Conservation (phyloP, 31 red algal species). For the Endocladia muricata region DNA sequence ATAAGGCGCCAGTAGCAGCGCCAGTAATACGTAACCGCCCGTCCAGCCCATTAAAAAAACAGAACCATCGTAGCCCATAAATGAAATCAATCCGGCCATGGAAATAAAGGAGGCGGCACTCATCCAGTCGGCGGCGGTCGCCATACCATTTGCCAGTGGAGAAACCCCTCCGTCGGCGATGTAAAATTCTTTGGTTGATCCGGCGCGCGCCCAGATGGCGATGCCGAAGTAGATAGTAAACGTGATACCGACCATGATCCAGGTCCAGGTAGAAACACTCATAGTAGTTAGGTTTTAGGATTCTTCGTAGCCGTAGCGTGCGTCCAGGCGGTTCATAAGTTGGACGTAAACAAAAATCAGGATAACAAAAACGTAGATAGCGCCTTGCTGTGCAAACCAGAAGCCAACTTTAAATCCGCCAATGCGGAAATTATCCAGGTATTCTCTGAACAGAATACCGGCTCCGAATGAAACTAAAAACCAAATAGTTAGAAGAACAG, state of each 20-base stretch:
- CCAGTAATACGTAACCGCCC: conserved; percentile 6
- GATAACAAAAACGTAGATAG: conserved; percentile 15
- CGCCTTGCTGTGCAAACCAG: conserved; percentile 32
- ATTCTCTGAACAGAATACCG: conserved; percentile 17
- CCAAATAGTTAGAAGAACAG: conserved; percentile 13
- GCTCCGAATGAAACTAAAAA: conserved; percentile 12
- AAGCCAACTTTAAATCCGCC: conserved; percentile 2
- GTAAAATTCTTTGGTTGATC: conserved; percentile 26
- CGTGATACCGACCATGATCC: neutral
- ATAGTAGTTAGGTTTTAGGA: too few species aligned
- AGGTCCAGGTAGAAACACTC: neutral
- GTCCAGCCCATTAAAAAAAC: conserved; percentile 25
- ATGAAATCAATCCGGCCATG: conserved; percentile 10
- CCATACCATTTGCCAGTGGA: conserved; percentile 28
- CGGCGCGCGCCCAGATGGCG: conserved; percentile 14
- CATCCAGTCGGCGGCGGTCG: conserved; percentile 37
- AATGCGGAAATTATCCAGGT: conserved; percentile 3
- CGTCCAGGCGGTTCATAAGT: conserved; percentile 11
- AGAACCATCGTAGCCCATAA: conserved; percentile 10
- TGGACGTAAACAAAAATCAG: conserved; percentile 6
- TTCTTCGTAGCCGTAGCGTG: neutral
- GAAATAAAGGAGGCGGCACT: conserved; percentile 25
- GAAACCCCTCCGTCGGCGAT: conserved; percentile 19
- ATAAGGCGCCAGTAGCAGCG: neutral
- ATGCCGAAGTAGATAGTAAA: conserved; percentile 22